These are phyloP conservation scores for Podaxis sp. DNA, from an alignment of 768 basidiomycete species.

Conservation along the genomic window DNA sequence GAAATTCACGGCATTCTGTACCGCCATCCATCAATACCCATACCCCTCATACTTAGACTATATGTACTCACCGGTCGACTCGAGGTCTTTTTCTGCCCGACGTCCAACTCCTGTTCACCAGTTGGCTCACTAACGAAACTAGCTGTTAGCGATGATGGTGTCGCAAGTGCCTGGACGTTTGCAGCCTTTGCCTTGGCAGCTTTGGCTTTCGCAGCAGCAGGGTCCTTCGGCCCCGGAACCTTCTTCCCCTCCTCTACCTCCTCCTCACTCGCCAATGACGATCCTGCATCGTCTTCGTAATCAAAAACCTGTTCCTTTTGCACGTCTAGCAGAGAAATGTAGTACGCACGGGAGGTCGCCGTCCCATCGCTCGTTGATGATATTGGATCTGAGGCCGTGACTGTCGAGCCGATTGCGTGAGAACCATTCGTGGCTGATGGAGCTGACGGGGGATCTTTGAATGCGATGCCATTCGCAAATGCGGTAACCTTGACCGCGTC, in stretches of 20 bases:
- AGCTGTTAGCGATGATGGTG: not conserved
- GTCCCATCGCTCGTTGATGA: not conserved
- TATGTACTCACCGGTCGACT: slow-evolving; percentile 17
- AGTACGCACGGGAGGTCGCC: slow-evolving; percentile 10
- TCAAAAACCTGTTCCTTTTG: not conserved
- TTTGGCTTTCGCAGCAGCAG: slow-evolving; percentile 7
- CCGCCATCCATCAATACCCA: not conserved
- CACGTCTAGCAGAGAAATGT: slow-evolving; percentile 1
- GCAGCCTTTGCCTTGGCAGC: slow-evolving; percentile 15
- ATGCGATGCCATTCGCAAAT: not conserved
- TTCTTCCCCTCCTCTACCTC: slow-evolving; percentile 24
- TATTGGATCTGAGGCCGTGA: not conserved
- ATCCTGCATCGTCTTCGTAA: slow-evolving; percentile 22
- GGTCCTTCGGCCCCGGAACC: slow-evolving; percentile 20
- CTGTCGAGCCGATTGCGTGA: not conserved
- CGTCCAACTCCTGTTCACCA: not conserved
- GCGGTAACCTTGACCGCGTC: slow-evolving; percentile 6
- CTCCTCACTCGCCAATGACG: slow-evolving; percentile 23
- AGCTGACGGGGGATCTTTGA: not conserved
- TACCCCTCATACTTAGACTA: slow-evolving; percentile 9
- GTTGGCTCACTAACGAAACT: slow-evolving; percentile 3
- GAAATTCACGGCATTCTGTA: slow-evolving; percentile 36
- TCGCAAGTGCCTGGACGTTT: not conserved
- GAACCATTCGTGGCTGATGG: not conserved
- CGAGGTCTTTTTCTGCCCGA: not conserved